A percentile compares a stretch with the other conserved stretches of the same genome.
These are phyloP conservation scores for Coemansia pectinata DNA, from an alignment of 192 early-diverging fungal genomes.

Conservation along the genomic window DNA sequence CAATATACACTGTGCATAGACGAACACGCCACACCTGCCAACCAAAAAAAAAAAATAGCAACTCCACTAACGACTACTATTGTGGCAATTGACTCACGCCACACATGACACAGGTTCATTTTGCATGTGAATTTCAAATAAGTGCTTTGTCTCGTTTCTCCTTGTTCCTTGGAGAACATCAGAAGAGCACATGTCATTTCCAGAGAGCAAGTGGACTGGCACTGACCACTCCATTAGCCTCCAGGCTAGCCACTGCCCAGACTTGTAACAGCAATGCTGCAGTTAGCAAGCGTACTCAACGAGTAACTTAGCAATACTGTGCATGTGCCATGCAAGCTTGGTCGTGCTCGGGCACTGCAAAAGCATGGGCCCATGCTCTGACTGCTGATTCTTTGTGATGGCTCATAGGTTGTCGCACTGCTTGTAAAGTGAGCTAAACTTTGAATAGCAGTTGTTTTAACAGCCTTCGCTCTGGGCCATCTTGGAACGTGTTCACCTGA, in stretches of 20 bases:
- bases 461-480: too few species aligned
- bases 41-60: neutral
- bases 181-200: neutral
- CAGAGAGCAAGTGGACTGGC: neutral
- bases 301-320: neutral
- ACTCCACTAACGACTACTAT: neutral
- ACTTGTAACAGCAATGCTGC: neutral
- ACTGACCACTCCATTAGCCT: neutral
- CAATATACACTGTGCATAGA: slow-evolving; percentile 5
- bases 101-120: neutral
- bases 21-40: neutral
- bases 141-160: too few species aligned
- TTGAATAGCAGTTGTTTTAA: too few species aligned
- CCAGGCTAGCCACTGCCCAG: neutral
- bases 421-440: too few species aligned
- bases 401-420: neutral
- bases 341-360: too few species aligned
- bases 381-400: too few species aligned
- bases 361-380: too few species aligned
- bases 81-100: neutral
- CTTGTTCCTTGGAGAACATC: neutral
- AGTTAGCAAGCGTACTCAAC: neutral
- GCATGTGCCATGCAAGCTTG: neutral
- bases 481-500: too few species aligned
- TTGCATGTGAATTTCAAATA: neutral